Conservation (phyloP, 495 filamentous ascomycete genomes). For the Aspergillus kassunensis region DNA sequence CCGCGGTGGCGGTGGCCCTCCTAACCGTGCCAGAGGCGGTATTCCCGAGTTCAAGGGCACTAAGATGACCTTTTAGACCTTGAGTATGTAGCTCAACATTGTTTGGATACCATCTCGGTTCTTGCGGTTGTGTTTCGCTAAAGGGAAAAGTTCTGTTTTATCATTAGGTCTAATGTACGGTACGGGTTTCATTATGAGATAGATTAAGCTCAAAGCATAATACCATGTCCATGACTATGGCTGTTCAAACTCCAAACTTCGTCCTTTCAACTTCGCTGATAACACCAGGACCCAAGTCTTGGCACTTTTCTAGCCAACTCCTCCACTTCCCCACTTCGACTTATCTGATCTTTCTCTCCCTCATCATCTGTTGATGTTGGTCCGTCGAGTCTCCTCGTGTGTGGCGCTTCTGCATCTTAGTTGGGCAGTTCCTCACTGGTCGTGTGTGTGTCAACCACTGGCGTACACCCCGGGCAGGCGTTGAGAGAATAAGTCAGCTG, state of each 20-base stretch:
- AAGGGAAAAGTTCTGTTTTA: slow-evolving; percentile 9
- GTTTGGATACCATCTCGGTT: slow-evolving; percentile 15
- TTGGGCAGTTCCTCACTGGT: slow-evolving; percentile 1
- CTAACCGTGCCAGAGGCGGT: slow-evolving; percentile 64
- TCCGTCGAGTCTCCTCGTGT: background rate
- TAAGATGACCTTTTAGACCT: slow-evolving; percentile 80
- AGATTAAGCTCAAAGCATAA: slow-evolving; percentile 9
- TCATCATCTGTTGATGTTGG: background rate
- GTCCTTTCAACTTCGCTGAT: background rate
- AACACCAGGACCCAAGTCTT: background rate
- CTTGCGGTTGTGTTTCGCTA: slow-evolving; percentile 3
- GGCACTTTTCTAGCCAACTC: background rate
- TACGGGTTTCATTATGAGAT: background rate
- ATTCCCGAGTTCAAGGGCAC: slow-evolving; percentile 86
- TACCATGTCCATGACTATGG: background rate
- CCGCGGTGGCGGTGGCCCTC: slow-evolving; percentile 31
- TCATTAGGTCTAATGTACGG: background rate
- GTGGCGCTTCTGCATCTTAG: slow-evolving; percentile 3
- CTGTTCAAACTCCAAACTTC: background rate
- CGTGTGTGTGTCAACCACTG: slow-evolving; percentile 12
- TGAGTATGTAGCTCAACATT: slow-evolving; percentile 12
- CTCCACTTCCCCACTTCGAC: slow-evolving; percentile 5
- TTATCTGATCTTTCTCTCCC: slow-evolving; percentile 5
- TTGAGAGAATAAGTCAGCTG: slow-evolving; percentile 11
- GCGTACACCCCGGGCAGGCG: slow-evolving; percentile 1